Conservation (phyloP, 2,329 filamentous ascomycete genomes). For the Parastagonospora nodorum region DNA sequence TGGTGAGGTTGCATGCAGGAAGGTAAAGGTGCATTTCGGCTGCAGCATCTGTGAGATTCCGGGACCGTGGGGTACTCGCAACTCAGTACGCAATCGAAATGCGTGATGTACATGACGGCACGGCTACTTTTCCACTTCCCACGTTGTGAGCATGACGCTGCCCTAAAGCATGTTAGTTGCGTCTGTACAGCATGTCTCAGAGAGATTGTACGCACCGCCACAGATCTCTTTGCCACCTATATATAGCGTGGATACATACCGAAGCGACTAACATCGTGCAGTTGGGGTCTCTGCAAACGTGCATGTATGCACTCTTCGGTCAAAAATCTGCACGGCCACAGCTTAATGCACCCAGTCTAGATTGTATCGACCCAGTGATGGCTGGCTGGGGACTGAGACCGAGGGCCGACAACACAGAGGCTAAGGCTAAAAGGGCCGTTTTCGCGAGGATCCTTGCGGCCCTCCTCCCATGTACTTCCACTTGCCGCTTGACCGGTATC, state of each 20-base stretch:
- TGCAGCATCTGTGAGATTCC: background rate
- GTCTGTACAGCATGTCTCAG: slow-evolving; percentile 7
- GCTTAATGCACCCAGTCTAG: slow-evolving; percentile 22
- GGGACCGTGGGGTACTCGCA: slow-evolving; percentile 13
- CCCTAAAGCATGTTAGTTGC: slow-evolving; percentile 1
- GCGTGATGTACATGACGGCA: slow-evolving; percentile 7
- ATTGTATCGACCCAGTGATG: slow-evolving; percentile 23
- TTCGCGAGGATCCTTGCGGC: slow-evolving; percentile 28
- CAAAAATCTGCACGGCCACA: slow-evolving; percentile 30
- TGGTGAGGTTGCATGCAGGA: background rate
- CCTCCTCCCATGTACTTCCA: slow-evolving; percentile 6
- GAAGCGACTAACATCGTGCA: too few relatives aligned
- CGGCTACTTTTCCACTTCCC: slow-evolving; percentile 1
- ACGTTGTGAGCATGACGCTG: slow-evolving; percentile 1
- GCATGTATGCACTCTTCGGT: too few relatives aligned
- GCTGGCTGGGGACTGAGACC: slow-evolving; percentile 13
- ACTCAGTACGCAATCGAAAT: slow-evolving; percentile 30
- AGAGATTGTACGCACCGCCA: slow-evolving; percentile 8
- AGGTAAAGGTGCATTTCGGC: background rate
- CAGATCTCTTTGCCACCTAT: slow-evolving; percentile 3
- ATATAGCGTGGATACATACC: too few relatives aligned
- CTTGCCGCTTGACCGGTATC: slow-evolving; percentile 19
- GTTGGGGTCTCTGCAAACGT: too few relatives aligned
- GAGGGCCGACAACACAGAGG: slow-evolving; percentile 16
- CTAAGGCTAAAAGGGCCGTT: slow-evolving; percentile 22